Conservation (phyloP, 331 rosid species). For the Stylosanthes scabra region DNA sequence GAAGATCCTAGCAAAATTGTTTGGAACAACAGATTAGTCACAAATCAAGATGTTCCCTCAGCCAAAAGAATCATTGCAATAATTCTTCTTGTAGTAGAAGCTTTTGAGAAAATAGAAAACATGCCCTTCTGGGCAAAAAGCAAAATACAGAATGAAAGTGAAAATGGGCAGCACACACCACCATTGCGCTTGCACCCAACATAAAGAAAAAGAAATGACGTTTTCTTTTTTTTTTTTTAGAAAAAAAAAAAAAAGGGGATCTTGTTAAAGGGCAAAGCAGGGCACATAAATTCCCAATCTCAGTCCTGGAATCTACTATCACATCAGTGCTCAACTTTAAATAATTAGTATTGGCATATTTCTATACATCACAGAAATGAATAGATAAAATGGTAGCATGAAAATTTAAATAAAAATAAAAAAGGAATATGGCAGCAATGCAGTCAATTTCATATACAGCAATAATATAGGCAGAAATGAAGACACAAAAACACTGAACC, state of each 20-base stretch:
- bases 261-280: too few relatives aligned
- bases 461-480: background rate
- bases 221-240: too few relatives aligned
- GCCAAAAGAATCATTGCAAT: background rate
- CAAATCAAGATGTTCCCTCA: constrained; percentile 2
- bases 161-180: background rate
- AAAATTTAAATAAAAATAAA: background rate
- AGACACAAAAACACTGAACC: constrained; percentile 51
- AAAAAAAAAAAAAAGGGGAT: too few relatives aligned
- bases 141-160: background rate
- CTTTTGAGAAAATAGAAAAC: background rate
- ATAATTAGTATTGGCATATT: background rate
- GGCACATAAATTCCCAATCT: too few relatives aligned
- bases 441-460: constrained; percentile 10
- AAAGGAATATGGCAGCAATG: constrained; percentile 25
- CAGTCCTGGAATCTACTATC: too few relatives aligned
- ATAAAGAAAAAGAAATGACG: background rate
- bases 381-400: constrained; percentile 11
- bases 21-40: background rate
- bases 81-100: constrained; percentile 48
- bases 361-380: constrained; percentile 1
- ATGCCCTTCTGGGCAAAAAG: background rate
- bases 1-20: constrained; percentile 47
- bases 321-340: constrained; percentile 4
- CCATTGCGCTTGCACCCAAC: background rate